A percentile compares a stretch with the other conserved stretches of the same genome.
phyloP scores from a whole-genome alignment of 352 stramenopile genomes.

The Globisporangium cylindrosporum region DNA sequence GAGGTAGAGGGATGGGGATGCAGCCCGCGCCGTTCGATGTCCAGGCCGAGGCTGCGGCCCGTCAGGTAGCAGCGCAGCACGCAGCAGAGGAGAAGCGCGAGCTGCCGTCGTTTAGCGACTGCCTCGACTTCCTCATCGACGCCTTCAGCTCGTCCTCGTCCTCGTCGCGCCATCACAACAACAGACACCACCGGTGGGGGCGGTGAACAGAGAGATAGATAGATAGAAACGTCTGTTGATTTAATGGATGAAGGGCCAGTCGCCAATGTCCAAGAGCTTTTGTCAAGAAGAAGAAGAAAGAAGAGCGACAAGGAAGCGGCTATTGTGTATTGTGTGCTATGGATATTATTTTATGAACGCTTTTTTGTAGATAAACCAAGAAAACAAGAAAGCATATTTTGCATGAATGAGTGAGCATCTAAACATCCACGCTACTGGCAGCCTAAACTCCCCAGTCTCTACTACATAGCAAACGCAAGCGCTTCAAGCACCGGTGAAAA shows the following conservation, averaged over 20 bases:
- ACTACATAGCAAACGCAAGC: too few relatives aligned
- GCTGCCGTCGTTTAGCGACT: conserved; percentile 17
- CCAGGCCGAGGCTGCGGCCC: conserved; percentile 6
- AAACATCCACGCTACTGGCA: background rate
- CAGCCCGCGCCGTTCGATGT: conserved; percentile 7
- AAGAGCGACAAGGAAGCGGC: background rate
- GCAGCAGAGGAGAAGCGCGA: conserved; percentile 2
- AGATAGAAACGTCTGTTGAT: background rate
- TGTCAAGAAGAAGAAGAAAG: background rate
- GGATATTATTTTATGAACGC: background rate
- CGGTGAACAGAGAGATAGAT: conserved; percentile 12
- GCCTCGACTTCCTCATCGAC: conserved; percentile 20
- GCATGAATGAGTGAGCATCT: background rate
- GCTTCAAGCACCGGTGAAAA: too few relatives aligned
- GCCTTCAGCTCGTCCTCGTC: conserved; percentile 9
- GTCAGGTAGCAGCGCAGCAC: background rate
- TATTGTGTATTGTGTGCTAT: background rate
- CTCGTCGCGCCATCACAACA: conserved; percentile 1
- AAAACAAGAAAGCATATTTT: background rate
- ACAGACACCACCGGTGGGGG: background rate
- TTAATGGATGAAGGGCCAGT: background rate
- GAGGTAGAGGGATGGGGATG: background rate
- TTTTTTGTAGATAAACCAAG: background rate
- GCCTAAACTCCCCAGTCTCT: background rate
- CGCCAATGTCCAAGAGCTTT: background rate